phyloP scores from a whole-genome alignment of 345 rosid genomes.

The Laguncularia racemosa region DNA sequence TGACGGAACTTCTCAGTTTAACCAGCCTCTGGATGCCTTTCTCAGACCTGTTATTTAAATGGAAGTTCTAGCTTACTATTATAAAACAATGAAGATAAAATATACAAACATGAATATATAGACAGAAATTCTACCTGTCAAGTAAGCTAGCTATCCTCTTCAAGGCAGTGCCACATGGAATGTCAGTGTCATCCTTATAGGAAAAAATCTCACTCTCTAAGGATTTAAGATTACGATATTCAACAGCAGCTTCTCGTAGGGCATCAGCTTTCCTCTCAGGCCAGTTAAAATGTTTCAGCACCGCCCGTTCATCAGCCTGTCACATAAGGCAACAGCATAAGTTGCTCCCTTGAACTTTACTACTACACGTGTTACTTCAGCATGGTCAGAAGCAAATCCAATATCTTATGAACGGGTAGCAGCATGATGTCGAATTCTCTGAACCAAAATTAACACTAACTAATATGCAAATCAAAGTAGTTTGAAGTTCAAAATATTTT shows the following conservation, averaged over 20 bases:
- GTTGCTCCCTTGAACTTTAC: neutral
- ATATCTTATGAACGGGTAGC: too few species aligned
- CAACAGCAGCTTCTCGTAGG: conserved; percentile 79
- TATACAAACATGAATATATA: neutral
- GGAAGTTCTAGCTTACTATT: neutral
- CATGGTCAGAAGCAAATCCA: too few species aligned
- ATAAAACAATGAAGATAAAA: neutral
- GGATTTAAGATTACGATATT: conserved; percentile 64
- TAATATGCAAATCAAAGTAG: too few species aligned
- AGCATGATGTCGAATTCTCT: too few species aligned
- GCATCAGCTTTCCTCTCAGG: conserved; percentile 93
- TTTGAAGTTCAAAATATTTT: too few species aligned
- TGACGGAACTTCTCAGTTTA: conserved; percentile 46
- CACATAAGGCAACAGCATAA: neutral
- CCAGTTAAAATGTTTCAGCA: conserved; percentile 90
- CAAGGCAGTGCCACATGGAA: conserved; percentile 58
- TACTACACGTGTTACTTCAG: too few species aligned
- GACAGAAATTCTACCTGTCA: conserved; percentile 50
- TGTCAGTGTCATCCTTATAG: conserved; percentile 35
- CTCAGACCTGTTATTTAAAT: conserved; percentile 46
- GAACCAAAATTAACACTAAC: too few species aligned
- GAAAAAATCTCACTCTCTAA: conserved; percentile 63
- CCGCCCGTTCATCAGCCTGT: conserved; percentile 90
- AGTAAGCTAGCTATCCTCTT: conserved; percentile 71
- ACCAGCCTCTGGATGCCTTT: conserved; percentile 49